Evolutionary conservation across 164 flowering plant species (phyloP), one percentile per base, ranked within the genome.

Genomic region (Amborella trichopoda): DNA sequence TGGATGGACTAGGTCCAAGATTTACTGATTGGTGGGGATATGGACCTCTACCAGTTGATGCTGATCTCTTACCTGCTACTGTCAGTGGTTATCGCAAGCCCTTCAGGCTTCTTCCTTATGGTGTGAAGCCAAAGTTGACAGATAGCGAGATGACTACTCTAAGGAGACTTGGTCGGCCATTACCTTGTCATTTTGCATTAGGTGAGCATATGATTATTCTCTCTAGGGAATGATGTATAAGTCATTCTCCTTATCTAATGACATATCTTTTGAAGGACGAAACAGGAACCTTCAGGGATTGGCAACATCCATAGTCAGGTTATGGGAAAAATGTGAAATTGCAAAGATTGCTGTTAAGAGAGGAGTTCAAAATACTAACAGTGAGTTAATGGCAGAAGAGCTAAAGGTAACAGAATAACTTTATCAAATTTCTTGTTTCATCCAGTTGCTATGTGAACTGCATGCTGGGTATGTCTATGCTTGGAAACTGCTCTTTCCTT

Each of bases 11-110:
- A 47, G 99, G 99, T 23, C 95, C 96, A 8, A 86, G 99, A 6
- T 88, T 78, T 62, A 69, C 72, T 41, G 95, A 88, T 67, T 93
- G 96, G 99, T 93, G 96, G 96, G 95, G 96, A 16, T 70, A 63
- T 63, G 88, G 81, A 12, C 96, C 96, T 54, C 67, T 75, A n/a
- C 99, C 99, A 45, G 69, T 93, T 52, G 96, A 93, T 77, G 99
- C 76, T 60, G 99, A 93, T 67, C 96, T 88, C 59, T 66, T 93
- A 48, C 91, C 99, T 18, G 88, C 81, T 25, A 40, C 74, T 49
- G 69, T 88, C 63, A 76, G 86, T 61, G 94, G 85, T 23, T 83
- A 73, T 55, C 70, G 78, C 58, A 78, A 64, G 53, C 99, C 91
- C 6, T 93, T 88, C 47, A 88, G 99, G 28, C 88, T 93, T 54